phyloP scores from a whole-genome alignment of 2,329 filamentous ascomycete species.

The Venturia pyrina region DNA sequence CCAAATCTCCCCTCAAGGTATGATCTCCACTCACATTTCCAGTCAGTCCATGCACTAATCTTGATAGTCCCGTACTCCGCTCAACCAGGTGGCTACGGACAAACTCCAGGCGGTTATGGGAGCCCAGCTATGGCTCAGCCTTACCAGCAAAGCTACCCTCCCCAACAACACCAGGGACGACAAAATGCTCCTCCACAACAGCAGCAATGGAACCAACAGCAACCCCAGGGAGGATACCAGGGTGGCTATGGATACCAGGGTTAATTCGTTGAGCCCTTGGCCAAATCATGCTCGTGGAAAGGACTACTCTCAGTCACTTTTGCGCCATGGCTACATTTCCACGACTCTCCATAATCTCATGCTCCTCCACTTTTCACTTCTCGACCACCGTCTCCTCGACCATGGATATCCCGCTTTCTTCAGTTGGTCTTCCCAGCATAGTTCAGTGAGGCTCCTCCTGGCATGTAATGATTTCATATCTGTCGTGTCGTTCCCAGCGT shows the following conservation, averaged over 20 bases:
- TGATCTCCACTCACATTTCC: slow-evolving; percentile 26
- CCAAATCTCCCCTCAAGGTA: slow-evolving; percentile 52
- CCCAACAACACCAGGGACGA: slow-evolving; percentile 77
- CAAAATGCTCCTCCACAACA: slow-evolving; percentile 37
- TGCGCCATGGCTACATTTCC: neutral
- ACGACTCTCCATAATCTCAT: neutral
- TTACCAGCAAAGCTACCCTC: slow-evolving; percentile 39
- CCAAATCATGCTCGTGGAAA: neutral
- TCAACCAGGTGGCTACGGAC: slow-evolving; percentile 49
- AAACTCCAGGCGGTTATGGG: slow-evolving; percentile 49
- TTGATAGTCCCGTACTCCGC: slow-evolving; percentile 45
- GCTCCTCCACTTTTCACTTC: neutral
- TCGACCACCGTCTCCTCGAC: neutral
- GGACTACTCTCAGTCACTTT: neutral
- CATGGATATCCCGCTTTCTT: neutral
- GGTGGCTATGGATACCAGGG: slow-evolving; percentile 53
- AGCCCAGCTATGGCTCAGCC: slow-evolving; percentile 45
- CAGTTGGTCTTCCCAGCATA: neutral
- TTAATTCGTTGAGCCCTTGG: slow-evolving; percentile 25
- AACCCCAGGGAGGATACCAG: slow-evolving; percentile 30
- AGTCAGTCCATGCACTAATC: slow-evolving; percentile 19
- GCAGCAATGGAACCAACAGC: slow-evolving; percentile 40
- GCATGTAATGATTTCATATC: slow-evolving; percentile 7
- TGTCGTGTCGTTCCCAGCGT: slow-evolving; percentile 3
- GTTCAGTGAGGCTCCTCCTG: slow-evolving; percentile 1